Percentiles rank a stretch among this genome's conserved stretches.
These are phyloP conservation scores for Pythium insidiosum DNA, from an alignment of 352 stramenopile genomes.

Conservation along the genomic window DNA sequence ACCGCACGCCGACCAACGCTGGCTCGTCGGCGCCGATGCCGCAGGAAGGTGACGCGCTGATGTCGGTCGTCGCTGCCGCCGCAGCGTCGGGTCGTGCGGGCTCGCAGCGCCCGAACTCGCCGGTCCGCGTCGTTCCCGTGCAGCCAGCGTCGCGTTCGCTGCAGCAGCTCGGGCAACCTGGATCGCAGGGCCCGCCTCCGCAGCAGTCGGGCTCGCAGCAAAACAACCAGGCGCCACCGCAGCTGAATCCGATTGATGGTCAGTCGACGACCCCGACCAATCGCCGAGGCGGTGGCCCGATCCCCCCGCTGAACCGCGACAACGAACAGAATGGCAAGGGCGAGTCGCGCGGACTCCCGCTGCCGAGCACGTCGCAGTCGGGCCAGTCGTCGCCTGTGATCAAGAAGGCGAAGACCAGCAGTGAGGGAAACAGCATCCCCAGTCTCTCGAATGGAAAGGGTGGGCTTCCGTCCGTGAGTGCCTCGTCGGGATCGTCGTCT, in stretches of 20 bases:
- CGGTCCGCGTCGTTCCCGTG: constrained; percentile 57
- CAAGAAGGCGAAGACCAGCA: constrained; percentile 73
- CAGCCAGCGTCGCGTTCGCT: constrained; percentile 64
- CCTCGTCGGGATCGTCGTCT: constrained; percentile 10
- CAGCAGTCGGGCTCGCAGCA: constrained; percentile 9
- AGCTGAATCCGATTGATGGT: constrained; percentile 53
- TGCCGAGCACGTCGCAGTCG: constrained; percentile 21
- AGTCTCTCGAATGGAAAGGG: constrained; percentile 67
- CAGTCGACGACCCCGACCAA: constrained; percentile 47
- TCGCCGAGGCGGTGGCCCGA: constrained; percentile 29
- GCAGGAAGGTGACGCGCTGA: constrained; percentile 41
- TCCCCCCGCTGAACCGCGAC: constrained; percentile 60
- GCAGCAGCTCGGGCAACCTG: constrained; percentile 47
- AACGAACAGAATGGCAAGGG: constrained; percentile 52
- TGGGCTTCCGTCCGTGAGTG: constrained; percentile 35
- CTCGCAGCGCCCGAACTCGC: constrained; percentile 37
- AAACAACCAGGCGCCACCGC: constrained; percentile 26
- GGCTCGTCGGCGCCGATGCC: constrained; percentile 22
- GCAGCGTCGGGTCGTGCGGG: constrained; percentile 37
- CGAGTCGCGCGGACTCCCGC: constrained; percentile 17
- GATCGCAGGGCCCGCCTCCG: constrained; percentile 15
- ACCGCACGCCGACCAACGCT: constrained; percentile 33
- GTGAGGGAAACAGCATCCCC: constrained; percentile 39
- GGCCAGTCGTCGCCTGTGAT: constrained; percentile 47
- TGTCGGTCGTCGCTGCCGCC: constrained; percentile 52